phyloP scores from a whole-genome alignment of 176 grass and related monocot species.

The Dactylis glomerata region DNA sequence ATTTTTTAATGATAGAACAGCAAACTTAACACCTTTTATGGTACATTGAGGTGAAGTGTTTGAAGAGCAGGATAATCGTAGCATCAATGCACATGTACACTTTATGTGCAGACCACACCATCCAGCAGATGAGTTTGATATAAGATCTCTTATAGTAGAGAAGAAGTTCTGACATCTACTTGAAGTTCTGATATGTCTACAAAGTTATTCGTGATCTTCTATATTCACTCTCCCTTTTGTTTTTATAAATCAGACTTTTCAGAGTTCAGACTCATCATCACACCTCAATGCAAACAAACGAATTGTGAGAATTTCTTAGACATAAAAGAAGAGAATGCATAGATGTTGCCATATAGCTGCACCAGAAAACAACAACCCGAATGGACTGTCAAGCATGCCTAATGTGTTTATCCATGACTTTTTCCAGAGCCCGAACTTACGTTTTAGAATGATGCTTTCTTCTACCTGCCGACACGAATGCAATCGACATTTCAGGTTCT shows the following conservation, averaged over 20 bases:
- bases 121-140: neutral
- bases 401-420: neutral
- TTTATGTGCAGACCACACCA: neutral
- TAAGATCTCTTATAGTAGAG: neutral
- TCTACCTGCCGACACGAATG: neutral
- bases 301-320: neutral
- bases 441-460: too few species aligned
- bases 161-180: neutral
- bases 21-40: neutral
- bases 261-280: too few species aligned
- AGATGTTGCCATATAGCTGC: neutral
- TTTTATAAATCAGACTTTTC: neutral
- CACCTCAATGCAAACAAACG: neutral
- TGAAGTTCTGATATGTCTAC: neutral
- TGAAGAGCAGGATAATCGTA: neutral
- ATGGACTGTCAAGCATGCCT: neutral
- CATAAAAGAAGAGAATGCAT: neutral
- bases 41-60: neutral
- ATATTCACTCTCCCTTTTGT: neutral
- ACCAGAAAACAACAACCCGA: neutral
- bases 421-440: neutral
- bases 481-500: neutral
- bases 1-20: constrained; percentile 13
- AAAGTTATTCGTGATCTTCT: neutral
- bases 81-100: neutral